Base-by-base conservation (phyloP, 2,329 filamentous ascomycete species). In the Rutstroemia sp. region DNA sequence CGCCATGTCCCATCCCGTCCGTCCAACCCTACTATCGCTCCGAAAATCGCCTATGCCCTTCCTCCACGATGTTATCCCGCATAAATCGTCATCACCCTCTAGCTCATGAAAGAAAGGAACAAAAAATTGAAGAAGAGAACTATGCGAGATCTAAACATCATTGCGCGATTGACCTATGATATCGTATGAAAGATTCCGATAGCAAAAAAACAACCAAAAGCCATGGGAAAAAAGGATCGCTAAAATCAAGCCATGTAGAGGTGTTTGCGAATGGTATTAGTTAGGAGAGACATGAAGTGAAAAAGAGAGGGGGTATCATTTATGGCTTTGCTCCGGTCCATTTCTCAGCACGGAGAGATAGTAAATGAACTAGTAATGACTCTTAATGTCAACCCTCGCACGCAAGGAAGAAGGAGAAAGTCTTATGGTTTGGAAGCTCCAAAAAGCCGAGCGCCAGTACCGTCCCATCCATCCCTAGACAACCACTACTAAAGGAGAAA, bases 221-320 rank as follows among this genome's bases (percentile, higher is more conserved):
- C 4, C 12, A 12, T 14, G 30, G 4, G 5, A 9, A 42, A 42
- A 42, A 8, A n/a, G 14, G 18, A 42, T 42, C 39, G 39, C 39
- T 42, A 42, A 42, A 42, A 12, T 42, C 39, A 42, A 18, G 39
- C 18, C 14, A 19, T n/a, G 39, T 42, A 42, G 18, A 42, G 16
- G 14, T 42, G 18, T 34, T 34, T 9, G 30, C 30, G 30, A 34
- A 34, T 34, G 30, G 39, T 42, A 42, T n/a, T 42, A 42, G 39
- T 18, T 42, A 42, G 16, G 39, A 49, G 44, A 54, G 52, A 37
- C 39, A 42, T n/a, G 39, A 42, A 14, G 39, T 42, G 39, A 37
- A 30, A 41, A 25, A 49, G 47, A 39, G 38, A 27, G 30, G 23
- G 52, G 52, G 52, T 54, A 54, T 54, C 52, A 49, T 54, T 54